Evolutionary conservation across 169 alveolate species (phyloP).

Genomic region (Plasmodium adleri): DNA sequence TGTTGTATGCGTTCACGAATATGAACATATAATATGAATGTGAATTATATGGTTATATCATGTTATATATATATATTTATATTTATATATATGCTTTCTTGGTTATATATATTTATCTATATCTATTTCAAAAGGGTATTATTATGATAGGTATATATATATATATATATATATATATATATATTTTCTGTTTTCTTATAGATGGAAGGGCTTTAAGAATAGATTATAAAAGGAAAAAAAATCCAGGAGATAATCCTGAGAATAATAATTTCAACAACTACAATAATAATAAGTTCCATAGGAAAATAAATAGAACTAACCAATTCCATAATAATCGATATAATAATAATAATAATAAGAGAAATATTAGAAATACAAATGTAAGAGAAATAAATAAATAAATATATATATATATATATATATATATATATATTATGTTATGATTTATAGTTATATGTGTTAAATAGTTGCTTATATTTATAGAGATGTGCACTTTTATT

Average conservation of each 20-base stretch:
- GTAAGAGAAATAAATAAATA: background rate
- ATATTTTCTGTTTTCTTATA: slow-evolving; percentile 6
- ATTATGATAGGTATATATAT: background rate
- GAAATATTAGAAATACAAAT: slow-evolving; percentile 47
- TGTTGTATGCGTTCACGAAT: background rate
- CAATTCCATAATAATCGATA: slow-evolving; percentile 74
- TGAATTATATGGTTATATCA: too few species aligned
- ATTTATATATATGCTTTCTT: background rate
- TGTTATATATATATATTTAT: background rate
- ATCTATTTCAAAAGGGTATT: background rate
- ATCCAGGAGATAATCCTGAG: slow-evolving; percentile 30
- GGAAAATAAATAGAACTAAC: slow-evolving; percentile 39
- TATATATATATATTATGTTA: background rate
- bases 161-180: background rate
- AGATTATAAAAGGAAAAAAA: slow-evolving; percentile 62
- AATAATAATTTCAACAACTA: slow-evolving; percentile 32
- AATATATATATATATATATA: background rate
- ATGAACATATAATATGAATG: too few species aligned
- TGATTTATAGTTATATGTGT: too few species aligned
- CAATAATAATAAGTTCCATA: slow-evolving; percentile 20
- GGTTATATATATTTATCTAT: background rate
- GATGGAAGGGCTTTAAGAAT: slow-evolving; percentile 76
- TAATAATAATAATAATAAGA: slow-evolving; percentile 28
- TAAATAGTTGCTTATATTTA: background rate
- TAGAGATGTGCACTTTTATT: background rate